Evolutionary conservation across 2,329 filamentous ascomycete species (phyloP).

Genomic region (Penicillium sumatraense): DNA sequence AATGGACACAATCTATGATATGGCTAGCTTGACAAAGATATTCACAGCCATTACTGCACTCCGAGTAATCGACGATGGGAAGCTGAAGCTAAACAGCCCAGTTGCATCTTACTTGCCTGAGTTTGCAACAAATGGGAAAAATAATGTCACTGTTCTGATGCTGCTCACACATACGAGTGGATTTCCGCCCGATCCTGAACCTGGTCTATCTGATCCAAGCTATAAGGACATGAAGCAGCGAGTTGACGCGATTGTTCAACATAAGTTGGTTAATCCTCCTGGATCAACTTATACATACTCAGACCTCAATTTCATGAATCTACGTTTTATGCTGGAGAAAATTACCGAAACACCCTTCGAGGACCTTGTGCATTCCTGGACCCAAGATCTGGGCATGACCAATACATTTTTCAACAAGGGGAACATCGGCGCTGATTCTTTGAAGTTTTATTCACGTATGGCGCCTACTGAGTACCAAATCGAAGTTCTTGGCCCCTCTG

Average conservation of each 20-base stretch:
- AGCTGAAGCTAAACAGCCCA: slow-evolving; percentile 30
- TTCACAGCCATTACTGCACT: slow-evolving; percentile 42
- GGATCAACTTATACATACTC: slow-evolving; percentile 39
- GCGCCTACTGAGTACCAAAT: slow-evolving; percentile 40
- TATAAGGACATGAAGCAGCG: slow-evolving; percentile 31
- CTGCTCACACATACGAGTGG: slow-evolving; percentile 42
- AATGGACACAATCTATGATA: slow-evolving; percentile 44
- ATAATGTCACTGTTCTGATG: slow-evolving; percentile 38
- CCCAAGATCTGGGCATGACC: slow-evolving; percentile 32
- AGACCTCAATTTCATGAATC: slow-evolving; percentile 42
- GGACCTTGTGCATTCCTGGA: slow-evolving; percentile 30
- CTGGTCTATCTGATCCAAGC: slow-evolving; percentile 26
- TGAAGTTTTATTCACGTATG: slow-evolving; percentile 30
- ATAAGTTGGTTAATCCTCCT: slow-evolving; percentile 30
- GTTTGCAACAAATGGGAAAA: slow-evolving; percentile 39
- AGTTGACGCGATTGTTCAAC: slow-evolving; percentile 31
- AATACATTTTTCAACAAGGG: slow-evolving; percentile 41
- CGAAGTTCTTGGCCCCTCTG: slow-evolving; percentile 30
- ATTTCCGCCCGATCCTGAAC: slow-evolving; percentile 34
- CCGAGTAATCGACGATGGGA: slow-evolving; percentile 33
- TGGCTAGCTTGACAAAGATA: slow-evolving; percentile 46
- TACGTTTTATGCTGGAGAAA: slow-evolving; percentile 34
- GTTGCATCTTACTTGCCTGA: slow-evolving; percentile 38
- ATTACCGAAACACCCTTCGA: slow-evolving; percentile 32
- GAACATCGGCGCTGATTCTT: slow-evolving; percentile 30